Base-by-base conservation (phyloP, 768 basidiomycete species). In the Mycena maculata region DNA sequence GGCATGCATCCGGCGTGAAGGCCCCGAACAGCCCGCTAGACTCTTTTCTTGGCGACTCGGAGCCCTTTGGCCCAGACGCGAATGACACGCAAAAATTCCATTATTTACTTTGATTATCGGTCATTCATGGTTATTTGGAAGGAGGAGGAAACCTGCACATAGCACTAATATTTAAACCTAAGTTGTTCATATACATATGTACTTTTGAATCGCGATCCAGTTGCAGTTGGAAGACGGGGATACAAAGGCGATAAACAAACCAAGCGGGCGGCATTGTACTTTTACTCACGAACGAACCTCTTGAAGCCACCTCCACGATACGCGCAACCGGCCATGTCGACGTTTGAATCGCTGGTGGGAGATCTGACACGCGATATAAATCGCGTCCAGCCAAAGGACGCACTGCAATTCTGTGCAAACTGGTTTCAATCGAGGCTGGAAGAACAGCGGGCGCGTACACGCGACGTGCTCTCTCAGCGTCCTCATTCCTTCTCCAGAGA, bases 371-470 rank as follows among this genome's bases (percentile, higher is more conserved):
- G 94, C 76, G 96, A 97, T 77, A 88, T 88, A 45, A 85, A 92
- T 45, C 91, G 93, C 70, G 93, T 88, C 5, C 93, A 95, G 77
- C 96, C 97, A 23, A 90, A 88, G 73, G 97, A 99, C 75, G 88
- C 91, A 5, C 90, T 98, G 49, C 97, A 98, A 79, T 95, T 92
- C 79, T 94, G 92, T 74, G 90, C 96, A 50, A 95, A 90, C 74
- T 99, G 96, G 96, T 98, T 99, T 80, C 93, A 96, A 76, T 85
- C 87, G 67, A 88, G 93, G 60, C 84, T 96, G 54, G 92, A 95
- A 70, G 92, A 95, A 75, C 95, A 96, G 75, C 86, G 95, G 61
- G 85, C 87, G 47, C 87, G 91, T 68, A 88, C 87, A 25, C 86
- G 94, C 70, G 89, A 93, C 81, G 77, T 86, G 36, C 84, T 92